Evolutionary conservation across 352 stramenopile species (phyloP), one percentile per base, ranked within the genome.

Genomic region (Ochromonadaceae sp.): DNA sequence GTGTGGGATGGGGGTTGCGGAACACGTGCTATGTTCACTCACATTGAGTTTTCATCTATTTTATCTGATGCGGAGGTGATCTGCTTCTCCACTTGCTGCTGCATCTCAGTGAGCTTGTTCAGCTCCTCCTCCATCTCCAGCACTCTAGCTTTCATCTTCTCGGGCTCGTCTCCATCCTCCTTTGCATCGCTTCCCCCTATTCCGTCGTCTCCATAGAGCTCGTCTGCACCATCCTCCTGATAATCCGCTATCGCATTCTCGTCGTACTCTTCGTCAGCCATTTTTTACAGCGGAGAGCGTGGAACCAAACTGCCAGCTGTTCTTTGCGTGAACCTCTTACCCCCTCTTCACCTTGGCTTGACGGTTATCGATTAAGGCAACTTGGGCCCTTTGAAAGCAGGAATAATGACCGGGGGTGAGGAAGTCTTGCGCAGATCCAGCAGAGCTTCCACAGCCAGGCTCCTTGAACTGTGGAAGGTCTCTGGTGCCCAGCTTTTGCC

Each of bases 121-220:
- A 57, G 35, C 53, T 69, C 63, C n/a, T 69, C 55, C 48, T 69
- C 63, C 63, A 69, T 69, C 48, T 65, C 55, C 59, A 66, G n/a
- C 4, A 69, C 56, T n/a, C 38, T n/a, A 20, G 35, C 47, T 26
- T 69, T 59, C 38, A 69, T 66, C 41, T 69, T 55, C 42, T 65
- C 57, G 41, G 52, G 30, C 47, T 69, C 63, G 9, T 42, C 40
- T 28, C 66, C 53, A 17, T n/a, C 39, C 14, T 59, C 26, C 40
- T 46, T n/a, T n/a, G 20, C 40, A 5, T 4, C 52, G 52, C 32
- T 22, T 9, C 50, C 52, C 26, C 20, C 63, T 7, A 32, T 55
- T 28, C 32, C 55, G 22, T 59, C 63, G 26, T 22, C 34, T 3
- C 5, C 49, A 32, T 66, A 44, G 20, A 2, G 15, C 5, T 31